Base-by-base conservation (phyloP, 2,329 filamentous ascomycete genomes). In the Rasamsonia emersonii region DNA sequence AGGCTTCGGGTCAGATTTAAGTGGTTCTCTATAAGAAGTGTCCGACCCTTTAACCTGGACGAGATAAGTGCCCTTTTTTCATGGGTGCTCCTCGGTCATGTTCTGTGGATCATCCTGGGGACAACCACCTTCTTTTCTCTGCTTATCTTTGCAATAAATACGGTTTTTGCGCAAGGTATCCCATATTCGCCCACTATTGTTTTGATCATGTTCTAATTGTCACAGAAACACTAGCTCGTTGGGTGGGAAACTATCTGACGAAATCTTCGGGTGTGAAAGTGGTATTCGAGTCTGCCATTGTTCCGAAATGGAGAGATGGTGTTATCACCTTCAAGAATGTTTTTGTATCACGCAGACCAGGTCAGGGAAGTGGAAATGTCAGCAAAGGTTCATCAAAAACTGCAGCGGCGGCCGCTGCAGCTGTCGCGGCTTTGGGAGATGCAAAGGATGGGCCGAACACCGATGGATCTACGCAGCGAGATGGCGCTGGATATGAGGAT, bases 271-370 rank as follows among this genome's bases (percentile, higher is more conserved):
- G 91, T 4, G 70, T 96, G 28, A 91, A 86, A 23, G 84, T 98
- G 18, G 81, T 98, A 33, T 98, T 98, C 54, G 91, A 98, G 61
- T 95, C 86, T 23, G 91, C 91, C 14, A 94, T 98, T 49, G 91
- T 98, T 13, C 91, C 91, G 8, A 91, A 83, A 54, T 98, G 91
- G 91, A 79, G 77, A 40, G 82, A 91, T 50, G 89, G 89, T 18
- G 89, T 96, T 24, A 98, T 98, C 42, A 88, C 85, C 1, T 94
- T 98, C 62, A 81, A 84, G 48, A 96, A 95, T 50, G 91, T 98
- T 7, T 96, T 94, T 51, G 84, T 98, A 2, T 96, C 91, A 9
- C 74, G 88, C 37, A 71, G 91, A 28, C 91, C 91, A 2, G 89
- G 91, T 4, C 84, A 93, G 54, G 70, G 75, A 20, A 73, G 75